Conservation (phyloP, 2,329 filamentous ascomycete species). For the Capronia americana region DNA sequence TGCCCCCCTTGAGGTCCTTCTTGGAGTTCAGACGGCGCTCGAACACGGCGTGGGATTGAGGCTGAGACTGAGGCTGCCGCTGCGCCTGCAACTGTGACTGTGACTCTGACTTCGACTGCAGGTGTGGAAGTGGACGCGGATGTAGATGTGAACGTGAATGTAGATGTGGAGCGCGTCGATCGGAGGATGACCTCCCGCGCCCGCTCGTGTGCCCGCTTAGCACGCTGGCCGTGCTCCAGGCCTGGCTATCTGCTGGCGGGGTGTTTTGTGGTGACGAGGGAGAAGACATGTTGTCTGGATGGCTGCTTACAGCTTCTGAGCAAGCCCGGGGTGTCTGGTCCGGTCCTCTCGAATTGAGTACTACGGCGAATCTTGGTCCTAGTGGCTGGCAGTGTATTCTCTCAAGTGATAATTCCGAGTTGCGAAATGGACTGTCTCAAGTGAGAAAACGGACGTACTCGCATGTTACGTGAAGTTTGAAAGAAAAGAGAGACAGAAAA, state of each 20-base stretch:
- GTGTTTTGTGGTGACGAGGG: not conserved
- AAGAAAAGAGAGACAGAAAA: too few relatives aligned
- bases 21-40: constrained; percentile 2
- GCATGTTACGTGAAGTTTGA: too few relatives aligned
- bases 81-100: not conserved
- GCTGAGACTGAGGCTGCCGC: not conserved
- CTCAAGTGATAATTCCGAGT: not conserved
- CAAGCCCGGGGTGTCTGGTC: not conserved
- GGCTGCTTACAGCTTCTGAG: not conserved
- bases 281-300: not conserved
- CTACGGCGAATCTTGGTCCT: not conserved
- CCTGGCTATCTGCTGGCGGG: not conserved
- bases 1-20: constrained; percentile 2
- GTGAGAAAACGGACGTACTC: not conserved
- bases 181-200: not conserved
- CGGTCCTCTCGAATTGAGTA: not conserved
- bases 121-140: not conserved
- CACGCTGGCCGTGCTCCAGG: constrained; percentile 27
- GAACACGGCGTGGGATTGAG: not conserved
- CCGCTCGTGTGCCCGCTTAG: constrained; percentile 23
- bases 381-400: too few relatives aligned
- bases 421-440: not conserved
- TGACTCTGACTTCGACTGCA: not conserved
- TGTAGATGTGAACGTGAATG: not conserved
- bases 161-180: not conserved